These are phyloP conservation scores for Parietaria judaica DNA, from an alignment of 306 rosid genomes.

Conservation along the genomic window DNA sequence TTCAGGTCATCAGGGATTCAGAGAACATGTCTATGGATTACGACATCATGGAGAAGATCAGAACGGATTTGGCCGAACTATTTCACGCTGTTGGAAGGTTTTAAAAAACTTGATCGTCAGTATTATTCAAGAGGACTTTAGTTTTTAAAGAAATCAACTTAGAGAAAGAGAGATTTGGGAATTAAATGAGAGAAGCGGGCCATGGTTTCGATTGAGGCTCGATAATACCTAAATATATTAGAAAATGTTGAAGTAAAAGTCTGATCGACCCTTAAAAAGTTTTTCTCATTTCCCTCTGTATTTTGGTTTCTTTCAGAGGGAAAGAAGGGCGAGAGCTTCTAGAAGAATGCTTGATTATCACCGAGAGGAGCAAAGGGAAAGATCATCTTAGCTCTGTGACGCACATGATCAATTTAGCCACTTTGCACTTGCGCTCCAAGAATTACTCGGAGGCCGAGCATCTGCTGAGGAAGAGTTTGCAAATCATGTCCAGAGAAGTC, in stretches of 20 bases:
- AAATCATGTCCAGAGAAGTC: slow-evolving; percentile 46
- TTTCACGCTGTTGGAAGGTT: slow-evolving; percentile 82
- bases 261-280: too few relatives aligned
- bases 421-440: slow-evolving; percentile 69
- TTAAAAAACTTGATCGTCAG: slow-evolving; percentile 25
- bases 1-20: slow-evolving; percentile 58
- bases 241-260: too few relatives aligned
- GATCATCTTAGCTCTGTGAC: slow-evolving; percentile 63
- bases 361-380: slow-evolving; percentile 59
- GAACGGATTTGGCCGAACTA: slow-evolving; percentile 75
- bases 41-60: slow-evolving; percentile 66
- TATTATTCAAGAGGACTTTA: neutral
- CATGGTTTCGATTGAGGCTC: too few relatives aligned
- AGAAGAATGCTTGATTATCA: slow-evolving; percentile 67
- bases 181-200: too few relatives aligned
- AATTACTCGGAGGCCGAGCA: slow-evolving; percentile 66
- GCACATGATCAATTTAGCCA: slow-evolving; percentile 71
- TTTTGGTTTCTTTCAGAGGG: slow-evolving; percentile 39
- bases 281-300: neutral
- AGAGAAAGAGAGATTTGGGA: too few relatives aligned
- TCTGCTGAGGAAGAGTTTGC: slow-evolving; percentile 58
- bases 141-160: neutral
- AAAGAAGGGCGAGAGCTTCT: slow-evolving; percentile 77
- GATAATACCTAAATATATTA: too few relatives aligned
- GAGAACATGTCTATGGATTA: slow-evolving; percentile 62